Percentiles rank a stretch among this genome's conserved stretches.
Evolutionary conservation across 331 rosid species (phyloP).

Genomic region (Acacia pycnantha): DNA sequence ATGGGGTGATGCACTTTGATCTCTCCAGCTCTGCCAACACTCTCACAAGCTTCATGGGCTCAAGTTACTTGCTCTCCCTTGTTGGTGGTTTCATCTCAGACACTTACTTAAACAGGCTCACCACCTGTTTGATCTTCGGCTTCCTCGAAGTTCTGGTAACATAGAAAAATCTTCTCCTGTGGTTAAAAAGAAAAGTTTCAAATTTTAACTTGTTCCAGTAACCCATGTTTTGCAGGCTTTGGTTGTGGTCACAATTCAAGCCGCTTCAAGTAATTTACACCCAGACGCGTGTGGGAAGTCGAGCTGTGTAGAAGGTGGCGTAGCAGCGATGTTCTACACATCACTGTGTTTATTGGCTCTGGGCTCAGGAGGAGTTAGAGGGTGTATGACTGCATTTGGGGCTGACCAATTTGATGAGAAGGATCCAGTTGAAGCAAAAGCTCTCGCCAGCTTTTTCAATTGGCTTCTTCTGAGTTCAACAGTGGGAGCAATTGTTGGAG

Average conservation of each 20-base stretch:
- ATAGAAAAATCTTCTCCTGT: background rate
- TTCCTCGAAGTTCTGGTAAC: constrained; percentile 63
- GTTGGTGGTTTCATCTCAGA: constrained; percentile 86
- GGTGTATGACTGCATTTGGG: constrained; percentile 77
- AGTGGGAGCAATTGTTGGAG: constrained; percentile 66
- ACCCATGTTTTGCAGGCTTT: constrained; percentile 45
- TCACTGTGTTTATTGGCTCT: constrained; percentile 62
- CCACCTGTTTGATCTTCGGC: constrained; percentile 68
- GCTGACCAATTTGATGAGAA: constrained; percentile 80
- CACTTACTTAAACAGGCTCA: constrained; percentile 67
- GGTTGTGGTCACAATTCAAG: constrained; percentile 68
- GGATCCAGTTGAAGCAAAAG: constrained; percentile 62
- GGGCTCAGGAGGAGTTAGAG: constrained; percentile 82
- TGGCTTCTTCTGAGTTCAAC: constrained; percentile 66
- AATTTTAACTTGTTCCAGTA: background rate
- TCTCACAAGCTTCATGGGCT: constrained; percentile 86
- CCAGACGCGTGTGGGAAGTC: constrained; percentile 53
- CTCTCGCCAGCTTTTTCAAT: constrained; percentile 73
- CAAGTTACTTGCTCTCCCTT: constrained; percentile 72
- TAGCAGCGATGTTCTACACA: constrained; percentile 54
- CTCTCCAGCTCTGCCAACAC: constrained; percentile 69
- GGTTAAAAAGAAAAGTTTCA: too few relatives aligned
- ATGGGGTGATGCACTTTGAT: constrained; percentile 66
- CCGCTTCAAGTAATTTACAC: constrained; percentile 50
- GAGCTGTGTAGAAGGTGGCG: constrained; percentile 61